Conservation (phyloP, 192 early-diverging fungal species). For the Rhizophagus sp. region DNA sequence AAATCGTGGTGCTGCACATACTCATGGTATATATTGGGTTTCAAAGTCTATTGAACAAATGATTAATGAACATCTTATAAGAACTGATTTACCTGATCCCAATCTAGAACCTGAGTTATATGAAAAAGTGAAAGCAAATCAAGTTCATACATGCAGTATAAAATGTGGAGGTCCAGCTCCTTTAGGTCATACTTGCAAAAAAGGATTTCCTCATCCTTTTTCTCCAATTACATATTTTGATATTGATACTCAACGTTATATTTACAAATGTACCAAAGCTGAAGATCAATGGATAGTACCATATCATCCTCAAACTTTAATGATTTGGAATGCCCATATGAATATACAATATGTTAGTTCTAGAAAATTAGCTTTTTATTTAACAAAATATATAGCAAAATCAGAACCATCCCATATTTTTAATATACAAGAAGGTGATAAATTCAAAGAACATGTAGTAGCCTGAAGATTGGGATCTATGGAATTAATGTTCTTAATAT, state of each 20-base stretch:
- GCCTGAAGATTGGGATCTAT: background rate
- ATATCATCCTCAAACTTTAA: background rate
- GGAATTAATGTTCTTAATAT: slow-evolving; percentile 8
- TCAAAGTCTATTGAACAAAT: background rate
- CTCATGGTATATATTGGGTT: background rate
- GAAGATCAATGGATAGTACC: background rate
- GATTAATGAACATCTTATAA: background rate
- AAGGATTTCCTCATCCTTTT: background rate
- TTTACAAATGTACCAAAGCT: background rate
- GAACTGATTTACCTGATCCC: background rate
- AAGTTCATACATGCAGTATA: background rate
- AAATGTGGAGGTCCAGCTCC: background rate
- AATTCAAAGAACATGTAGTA: background rate
- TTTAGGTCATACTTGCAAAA: background rate
- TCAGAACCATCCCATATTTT: background rate
- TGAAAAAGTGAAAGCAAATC: background rate
- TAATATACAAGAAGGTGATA: background rate
- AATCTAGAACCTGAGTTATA: background rate
- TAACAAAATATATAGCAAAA: background rate
- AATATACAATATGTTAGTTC: slow-evolving; percentile 4
- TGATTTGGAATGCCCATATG: slow-evolving; percentile 7
- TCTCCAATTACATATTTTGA: no score
- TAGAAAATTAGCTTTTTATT: background rate
- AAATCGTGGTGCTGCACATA: background rate
- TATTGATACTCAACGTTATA: no score